phyloP scores from a whole-genome alignment of 1,284 basidiomycete genomes.

The Tilletia horrida region DNA sequence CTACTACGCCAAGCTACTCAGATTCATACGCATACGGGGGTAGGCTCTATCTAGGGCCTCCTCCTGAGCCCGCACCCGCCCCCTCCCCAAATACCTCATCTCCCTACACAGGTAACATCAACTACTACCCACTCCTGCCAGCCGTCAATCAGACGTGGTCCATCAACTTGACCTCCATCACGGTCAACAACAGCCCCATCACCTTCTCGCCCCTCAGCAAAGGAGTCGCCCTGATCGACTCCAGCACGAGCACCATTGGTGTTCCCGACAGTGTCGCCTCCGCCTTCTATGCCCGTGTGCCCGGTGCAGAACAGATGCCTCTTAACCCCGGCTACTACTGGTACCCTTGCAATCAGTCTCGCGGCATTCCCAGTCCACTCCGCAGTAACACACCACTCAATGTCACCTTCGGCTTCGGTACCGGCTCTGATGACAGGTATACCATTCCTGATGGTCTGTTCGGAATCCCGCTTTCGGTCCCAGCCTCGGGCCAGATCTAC shows the following conservation, averaged over 20 bases:
- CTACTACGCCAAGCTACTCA: background rate
- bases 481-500: constrained; percentile 1
- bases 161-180: constrained; percentile 6
- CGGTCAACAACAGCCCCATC: background rate
- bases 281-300: constrained; percentile 2
- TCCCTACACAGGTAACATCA: constrained; percentile 6
- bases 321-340: constrained; percentile 4
- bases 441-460: background rate
- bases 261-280: constrained; percentile 3
- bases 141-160: background rate
- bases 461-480: background rate
- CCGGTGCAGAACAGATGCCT: background rate
- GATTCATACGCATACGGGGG: background rate
- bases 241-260: background rate
- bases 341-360: constrained; percentile 9
- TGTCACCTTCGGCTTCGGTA: background rate
- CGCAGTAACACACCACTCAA: background rate
- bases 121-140: background rate
- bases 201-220: background rate
- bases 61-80: background rate
- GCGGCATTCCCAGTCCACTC: background rate
- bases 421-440: background rate
- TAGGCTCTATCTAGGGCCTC: constrained; percentile 3
- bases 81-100: background rate
- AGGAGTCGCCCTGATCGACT: constrained; percentile 1